Conservation (phyloP, 2,329 filamentous ascomycete genomes). For the Hirsutella minnesotensis region DNA sequence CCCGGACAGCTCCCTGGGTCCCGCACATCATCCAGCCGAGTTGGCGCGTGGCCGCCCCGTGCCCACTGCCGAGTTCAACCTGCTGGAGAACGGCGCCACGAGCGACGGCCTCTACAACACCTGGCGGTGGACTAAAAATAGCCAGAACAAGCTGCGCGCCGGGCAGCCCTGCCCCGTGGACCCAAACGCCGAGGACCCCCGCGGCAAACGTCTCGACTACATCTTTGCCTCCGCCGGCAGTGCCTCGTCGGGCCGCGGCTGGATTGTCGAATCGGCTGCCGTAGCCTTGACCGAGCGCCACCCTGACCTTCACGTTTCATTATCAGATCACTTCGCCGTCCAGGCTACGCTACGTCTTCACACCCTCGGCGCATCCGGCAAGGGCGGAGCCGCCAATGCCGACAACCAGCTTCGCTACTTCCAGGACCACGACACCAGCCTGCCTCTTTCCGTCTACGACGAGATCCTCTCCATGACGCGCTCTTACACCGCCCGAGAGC, state of each 20-base stretch:
- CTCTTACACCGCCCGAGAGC: conserved; percentile 59
- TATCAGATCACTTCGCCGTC: conserved; percentile 92
- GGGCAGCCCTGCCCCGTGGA: conserved; percentile 46
- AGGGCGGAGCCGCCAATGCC: conserved; percentile 11
- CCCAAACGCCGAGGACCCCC: conserved; percentile 54
- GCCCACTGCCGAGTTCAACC: conserved; percentile 67
- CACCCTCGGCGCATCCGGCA: conserved; percentile 10
- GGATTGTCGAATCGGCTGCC: conserved; percentile 58
- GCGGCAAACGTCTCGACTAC: conserved; percentile 86
- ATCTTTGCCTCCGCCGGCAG: conserved; percentile 63
- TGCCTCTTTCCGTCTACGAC: conserved; percentile 30
- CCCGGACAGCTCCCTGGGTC: conserved; percentile 72
- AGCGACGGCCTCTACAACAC: conserved; percentile 82
- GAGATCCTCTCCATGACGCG: conserved; percentile 61
- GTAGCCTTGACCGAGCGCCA: conserved; percentile 78
- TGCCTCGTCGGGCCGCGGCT: conserved; percentile 26
- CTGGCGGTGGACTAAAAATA: conserved; percentile 73
- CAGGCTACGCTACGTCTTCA: conserved; percentile 59
- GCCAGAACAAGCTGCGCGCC: conserved; percentile 55
- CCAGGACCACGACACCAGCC: conserved; percentile 8
- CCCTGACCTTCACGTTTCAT: conserved; percentile 67
- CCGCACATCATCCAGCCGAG: conserved; percentile 56
- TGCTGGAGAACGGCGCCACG: conserved; percentile 71
- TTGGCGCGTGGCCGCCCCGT: conserved; percentile 51
- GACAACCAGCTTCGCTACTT: conserved; percentile 21